A percentile compares a stretch with the other conserved stretches of the same genome.
Conservation (phyloP, 164 flowering plant genomes). For the Stephania japonica region DNA sequence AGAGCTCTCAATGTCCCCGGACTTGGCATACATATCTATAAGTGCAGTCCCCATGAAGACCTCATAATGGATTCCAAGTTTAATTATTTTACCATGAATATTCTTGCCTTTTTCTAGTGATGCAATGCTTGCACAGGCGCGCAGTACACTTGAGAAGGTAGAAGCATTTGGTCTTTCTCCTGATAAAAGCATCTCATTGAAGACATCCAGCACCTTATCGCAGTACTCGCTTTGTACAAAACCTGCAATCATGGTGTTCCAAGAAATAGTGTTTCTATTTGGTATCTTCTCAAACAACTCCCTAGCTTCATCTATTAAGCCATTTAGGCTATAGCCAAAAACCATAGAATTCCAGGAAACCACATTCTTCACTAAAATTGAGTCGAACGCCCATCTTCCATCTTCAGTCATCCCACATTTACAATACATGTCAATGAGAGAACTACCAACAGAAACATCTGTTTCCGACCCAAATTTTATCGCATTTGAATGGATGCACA, state of each 20-base stretch:
- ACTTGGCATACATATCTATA: conserved; percentile 64
- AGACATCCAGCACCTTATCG: conserved; percentile 40
- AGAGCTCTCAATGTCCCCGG: conserved; percentile 46
- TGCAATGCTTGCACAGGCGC: conserved; percentile 52
- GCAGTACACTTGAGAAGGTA: conserved; percentile 46
- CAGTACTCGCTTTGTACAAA: conserved; percentile 32
- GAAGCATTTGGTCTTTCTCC: conserved; percentile 41
- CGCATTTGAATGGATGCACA: conserved; percentile 21
- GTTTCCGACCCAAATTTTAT: conserved; percentile 35
- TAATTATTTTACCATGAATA: conserved; percentile 43
- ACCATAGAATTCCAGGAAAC: conserved; percentile 61
- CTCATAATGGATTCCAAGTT: conserved; percentile 41
- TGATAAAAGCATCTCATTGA: conserved; percentile 39
- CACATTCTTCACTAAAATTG: conserved; percentile 31
- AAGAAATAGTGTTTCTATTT: conserved; percentile 33
- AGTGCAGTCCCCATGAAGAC: conserved; percentile 56
- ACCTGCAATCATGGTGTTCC: conserved; percentile 51
- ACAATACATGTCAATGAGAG: conserved; percentile 55
- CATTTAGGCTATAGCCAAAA: conserved; percentile 44
- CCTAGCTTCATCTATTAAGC: conserved; percentile 40
- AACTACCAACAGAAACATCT: conserved; percentile 35
- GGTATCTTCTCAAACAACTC: conserved; percentile 44
- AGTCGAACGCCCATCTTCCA: conserved; percentile 40
- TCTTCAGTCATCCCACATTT: conserved; percentile 44
- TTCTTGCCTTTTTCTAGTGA: conserved; percentile 46